Conservation (phyloP, 2,329 filamentous ascomycete species). For the Trichoderma breve region DNA sequence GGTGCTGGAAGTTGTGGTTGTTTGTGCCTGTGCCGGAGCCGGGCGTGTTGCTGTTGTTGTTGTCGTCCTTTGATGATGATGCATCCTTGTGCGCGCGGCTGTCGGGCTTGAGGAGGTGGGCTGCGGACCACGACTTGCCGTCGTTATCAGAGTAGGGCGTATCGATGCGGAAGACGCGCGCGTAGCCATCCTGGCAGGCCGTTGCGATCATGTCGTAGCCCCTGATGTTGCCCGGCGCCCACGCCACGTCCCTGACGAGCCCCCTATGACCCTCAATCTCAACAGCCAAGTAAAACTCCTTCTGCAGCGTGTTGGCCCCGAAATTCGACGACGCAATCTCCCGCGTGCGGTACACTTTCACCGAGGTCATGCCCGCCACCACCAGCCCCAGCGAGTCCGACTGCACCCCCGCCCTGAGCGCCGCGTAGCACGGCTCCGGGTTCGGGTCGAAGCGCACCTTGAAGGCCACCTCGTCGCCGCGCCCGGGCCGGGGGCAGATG, state of each 20-base stretch:
- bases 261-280: conserved; percentile 71
- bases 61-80: conserved; percentile 31
- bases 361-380: conserved; percentile 79
- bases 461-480: conserved; percentile 86
- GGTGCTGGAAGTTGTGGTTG: conserved; percentile 22
- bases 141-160: conserved; percentile 52
- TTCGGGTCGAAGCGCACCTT: conserved; percentile 86
- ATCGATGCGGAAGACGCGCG: conserved; percentile 82
- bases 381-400: conserved; percentile 76
- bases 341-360: conserved; percentile 78
- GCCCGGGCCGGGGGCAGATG: conserved; percentile 66
- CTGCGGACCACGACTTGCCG: conserved; percentile 50
- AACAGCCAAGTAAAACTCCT: conserved; percentile 81
- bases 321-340: conserved; percentile 53
- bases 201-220: conserved; percentile 90
- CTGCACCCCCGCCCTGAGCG: conserved; percentile 76
- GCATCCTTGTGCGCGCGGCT: conserved; percentile 27
- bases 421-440: conserved; percentile 73
- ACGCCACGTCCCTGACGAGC: conserved; percentile 83
- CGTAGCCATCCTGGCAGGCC: conserved; percentile 85
- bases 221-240: conserved; percentile 87
- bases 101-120: conserved; percentile 43
- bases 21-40: conserved; percentile 22
- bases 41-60: conserved; percentile 24
- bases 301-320: conserved; percentile 56